Evolutionary conservation across 495 filamentous ascomycete species (phyloP).

Genomic region (Niebla homalea): DNA sequence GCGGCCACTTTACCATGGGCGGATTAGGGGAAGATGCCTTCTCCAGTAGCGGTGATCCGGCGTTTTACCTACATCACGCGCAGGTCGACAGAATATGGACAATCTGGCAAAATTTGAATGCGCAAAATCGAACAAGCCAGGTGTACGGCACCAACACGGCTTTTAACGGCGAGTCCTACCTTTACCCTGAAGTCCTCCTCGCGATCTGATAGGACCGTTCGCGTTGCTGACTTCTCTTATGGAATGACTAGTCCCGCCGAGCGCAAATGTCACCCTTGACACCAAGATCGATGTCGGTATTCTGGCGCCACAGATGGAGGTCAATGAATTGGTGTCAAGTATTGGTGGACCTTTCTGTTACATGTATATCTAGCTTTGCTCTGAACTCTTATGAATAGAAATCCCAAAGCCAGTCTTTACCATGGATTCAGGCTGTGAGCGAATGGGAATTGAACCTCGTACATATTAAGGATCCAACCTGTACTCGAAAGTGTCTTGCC

Average conservation of each 20-base stretch:
- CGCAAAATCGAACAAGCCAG: no score
- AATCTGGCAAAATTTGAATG: conserved; percentile 70
- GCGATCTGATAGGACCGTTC: background rate
- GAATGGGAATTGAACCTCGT: no score
- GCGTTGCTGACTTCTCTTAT: background rate
- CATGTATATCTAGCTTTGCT: conserved; percentile 35
- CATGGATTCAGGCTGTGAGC: no score
- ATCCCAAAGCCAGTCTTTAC: no score
- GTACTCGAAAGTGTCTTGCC: no score
- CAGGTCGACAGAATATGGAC: conserved; percentile 58
- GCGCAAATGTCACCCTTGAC: conserved; percentile 34
- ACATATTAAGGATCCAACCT: no score
- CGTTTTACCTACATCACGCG: conserved; percentile 57
- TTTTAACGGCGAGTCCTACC: conserved; percentile 11
- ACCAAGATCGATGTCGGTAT: conserved; percentile 30
- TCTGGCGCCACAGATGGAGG: conserved; percentile 21
- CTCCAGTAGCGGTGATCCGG: conserved; percentile 48
- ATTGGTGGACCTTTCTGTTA: conserved; percentile 44
- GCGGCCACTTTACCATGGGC: conserved; percentile 50
- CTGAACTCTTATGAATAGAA: no score
- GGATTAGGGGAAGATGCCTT: conserved; percentile 48
- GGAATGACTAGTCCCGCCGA: conserved; percentile 23
- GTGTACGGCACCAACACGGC: conserved; percentile 13
- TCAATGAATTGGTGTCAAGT: conserved; percentile 37
- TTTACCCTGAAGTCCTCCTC: background rate